Evolutionary conservation across 306 rosid species (phyloP).

Genomic region (Styphnolobium japonicum): DNA sequence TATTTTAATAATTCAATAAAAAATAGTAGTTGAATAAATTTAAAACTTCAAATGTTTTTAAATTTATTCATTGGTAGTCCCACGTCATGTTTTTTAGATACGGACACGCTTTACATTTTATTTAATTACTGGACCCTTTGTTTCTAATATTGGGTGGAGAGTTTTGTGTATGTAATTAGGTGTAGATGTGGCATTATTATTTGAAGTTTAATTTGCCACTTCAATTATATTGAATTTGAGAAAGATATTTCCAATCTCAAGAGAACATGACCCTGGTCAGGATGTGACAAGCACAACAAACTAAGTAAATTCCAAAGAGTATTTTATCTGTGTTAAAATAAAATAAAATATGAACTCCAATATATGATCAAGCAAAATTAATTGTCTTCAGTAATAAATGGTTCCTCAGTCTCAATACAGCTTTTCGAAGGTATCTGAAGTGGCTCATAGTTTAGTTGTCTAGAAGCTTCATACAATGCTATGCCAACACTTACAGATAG

Average conservation of each 20-base stretch:
- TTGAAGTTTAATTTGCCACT: neutral
- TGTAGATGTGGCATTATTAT: neutral
- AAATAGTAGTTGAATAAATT: too few relatives aligned
- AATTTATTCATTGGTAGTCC: too few relatives aligned
- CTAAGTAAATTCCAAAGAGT: neutral
- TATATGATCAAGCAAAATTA: conserved; percentile 57
- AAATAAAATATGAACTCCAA: neutral
- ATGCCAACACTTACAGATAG: conserved; percentile 91
- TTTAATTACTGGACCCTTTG: too few relatives aligned
- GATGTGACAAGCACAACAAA: neutral
- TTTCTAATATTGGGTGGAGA: too few relatives aligned
- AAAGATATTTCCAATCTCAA: neutral
- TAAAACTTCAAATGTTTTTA: too few relatives aligned
- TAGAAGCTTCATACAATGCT: conserved; percentile 85
- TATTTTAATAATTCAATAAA: too few relatives aligned
- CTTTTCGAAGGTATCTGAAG: conserved; percentile 49
- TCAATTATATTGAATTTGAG: neutral
- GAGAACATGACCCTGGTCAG: neutral
- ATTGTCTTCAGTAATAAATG: conserved; percentile 64
- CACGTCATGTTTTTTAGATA: too few relatives aligned
- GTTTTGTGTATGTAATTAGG: neutral
- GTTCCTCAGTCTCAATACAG: conserved; percentile 45
- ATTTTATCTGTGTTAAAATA: neutral
- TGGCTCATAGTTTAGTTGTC: conserved; percentile 78
- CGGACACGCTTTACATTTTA: too few relatives aligned